These are phyloP conservation scores for Ogataea parapolymorpha DNA, from an alignment of 805 yeast genomes.

Conservation along the genomic window DNA sequence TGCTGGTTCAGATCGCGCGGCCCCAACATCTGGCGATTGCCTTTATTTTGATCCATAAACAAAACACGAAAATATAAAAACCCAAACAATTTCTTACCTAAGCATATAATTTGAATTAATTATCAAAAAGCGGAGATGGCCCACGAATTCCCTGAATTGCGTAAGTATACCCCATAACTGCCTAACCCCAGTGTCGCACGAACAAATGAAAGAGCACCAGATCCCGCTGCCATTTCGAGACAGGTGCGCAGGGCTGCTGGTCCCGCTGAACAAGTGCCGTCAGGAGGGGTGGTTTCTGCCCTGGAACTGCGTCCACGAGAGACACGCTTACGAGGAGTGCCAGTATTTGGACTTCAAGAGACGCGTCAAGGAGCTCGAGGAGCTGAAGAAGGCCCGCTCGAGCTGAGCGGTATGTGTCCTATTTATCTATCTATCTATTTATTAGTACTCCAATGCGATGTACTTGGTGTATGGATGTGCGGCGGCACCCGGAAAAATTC, in stretches of 20 bases:
- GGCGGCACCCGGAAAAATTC: constrained; percentile 2
- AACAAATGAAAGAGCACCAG: constrained; percentile 76
- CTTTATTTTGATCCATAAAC: constrained; percentile 5
- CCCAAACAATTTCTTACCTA: constrained; percentile 1
- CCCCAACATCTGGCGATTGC: constrained; percentile 4
- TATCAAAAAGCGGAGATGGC: constrained; percentile 7
- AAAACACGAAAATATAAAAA: constrained; percentile 6
- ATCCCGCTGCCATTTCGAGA: constrained; percentile 81
- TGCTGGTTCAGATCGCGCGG: constrained; percentile 8
- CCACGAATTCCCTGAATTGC: constrained; percentile 37
- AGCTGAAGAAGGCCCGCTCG: constrained; percentile 42
- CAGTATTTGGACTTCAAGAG: constrained; percentile 78
- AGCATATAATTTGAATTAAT: background rate
- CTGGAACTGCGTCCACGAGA: constrained; percentile 73
- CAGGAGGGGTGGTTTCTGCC: constrained; percentile 55
- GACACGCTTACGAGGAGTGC: constrained; percentile 83
- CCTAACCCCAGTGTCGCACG: constrained; percentile 59
- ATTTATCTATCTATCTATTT: background rate
- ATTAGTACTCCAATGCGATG: background rate
- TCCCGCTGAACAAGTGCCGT: constrained; percentile 62
- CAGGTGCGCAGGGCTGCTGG: constrained; percentile 67
- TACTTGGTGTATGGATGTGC: background rate
- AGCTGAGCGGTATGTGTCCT: background rate
- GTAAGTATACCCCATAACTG: constrained; percentile 30
- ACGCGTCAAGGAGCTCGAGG: constrained; percentile 69